Base-by-base conservation (phyloP, 2,329 filamentous ascomycete species). In the Diaporthe velutina region DNA sequence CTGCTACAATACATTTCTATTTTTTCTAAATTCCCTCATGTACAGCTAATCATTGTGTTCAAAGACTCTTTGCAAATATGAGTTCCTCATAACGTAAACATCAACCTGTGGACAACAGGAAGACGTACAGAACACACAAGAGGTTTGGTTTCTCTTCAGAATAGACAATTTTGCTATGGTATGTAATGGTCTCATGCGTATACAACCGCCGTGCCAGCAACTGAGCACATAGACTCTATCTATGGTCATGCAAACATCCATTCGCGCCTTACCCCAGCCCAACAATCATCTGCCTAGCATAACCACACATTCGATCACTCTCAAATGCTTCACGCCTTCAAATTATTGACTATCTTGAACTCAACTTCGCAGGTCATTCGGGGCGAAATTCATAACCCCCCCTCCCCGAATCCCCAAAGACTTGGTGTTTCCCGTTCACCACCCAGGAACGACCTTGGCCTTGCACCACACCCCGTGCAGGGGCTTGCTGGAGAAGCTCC, bases 401-500 rank as follows among this genome's bases (percentile, higher is more conserved):
- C n/a, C n/a, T n/a, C n/a, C n/a, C n/a, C n/a, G n/a, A n/a, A n/a
- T n/a, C n/a, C 42, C 19, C 19, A 19, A 4, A 17, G 1, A 17
- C 15, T 38, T 61, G 17, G 19, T 10, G 15, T 30, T 8, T 19
- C 38, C 19, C 15, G 4, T 4, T 64, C 58, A 64, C 58, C 58
- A 64, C 15, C 58, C 58, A 17, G 58, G 58, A 7, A 64, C 38
- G 1, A 33, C 25, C 40, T 64, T 64, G 40, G 58, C 58, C 19
- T 64, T 45, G 40, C 58, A 64, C 58, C 58, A 64, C 19, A 64
- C 58, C 4, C 58, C 58, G 40, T 64, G 58, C 25, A 64, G 25
- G 25, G 58, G 58, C 58, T 64, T 64, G 38, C 58, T 64, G 17
- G 58, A 64, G 38, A 64, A 64, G 58, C 58, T 64, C 15, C 58